Conservation (phyloP, 441 rosid species). For the Pelargonium myrrhifolium region DNA sequence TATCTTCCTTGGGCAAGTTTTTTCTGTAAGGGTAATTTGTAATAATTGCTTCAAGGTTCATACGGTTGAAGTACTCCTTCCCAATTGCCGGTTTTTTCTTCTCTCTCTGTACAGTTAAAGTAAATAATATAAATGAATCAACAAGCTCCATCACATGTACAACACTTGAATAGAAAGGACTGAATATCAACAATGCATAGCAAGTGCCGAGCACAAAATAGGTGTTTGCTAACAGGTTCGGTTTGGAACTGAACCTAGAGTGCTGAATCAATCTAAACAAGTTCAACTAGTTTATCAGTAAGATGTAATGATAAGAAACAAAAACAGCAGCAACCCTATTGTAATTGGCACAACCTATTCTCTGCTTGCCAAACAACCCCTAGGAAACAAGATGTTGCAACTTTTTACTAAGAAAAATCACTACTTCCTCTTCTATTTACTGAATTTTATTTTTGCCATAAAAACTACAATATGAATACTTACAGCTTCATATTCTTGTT, state of each 20-base stretch:
- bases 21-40: slow-evolving; percentile 76
- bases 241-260: background rate
- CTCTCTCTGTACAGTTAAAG: slow-evolving; percentile 63
- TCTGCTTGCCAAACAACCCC: background rate
- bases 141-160: slow-evolving; percentile 11
- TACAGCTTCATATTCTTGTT: slow-evolving; percentile 94
- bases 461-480: slow-evolving; percentile 32
- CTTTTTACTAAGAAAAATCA: background rate
- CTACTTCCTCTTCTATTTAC: background rate
- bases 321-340: background rate
- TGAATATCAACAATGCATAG: background rate
- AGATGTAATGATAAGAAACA: background rate
- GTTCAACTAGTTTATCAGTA: background rate
- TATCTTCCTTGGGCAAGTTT: slow-evolving; percentile 72
- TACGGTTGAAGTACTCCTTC: slow-evolving; percentile 90
- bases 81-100: slow-evolving; percentile 79
- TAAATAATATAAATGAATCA: slow-evolving; percentile 18
- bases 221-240: background rate
- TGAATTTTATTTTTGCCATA: background rate
- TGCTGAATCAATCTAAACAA: background rate
- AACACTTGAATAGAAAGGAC: slow-evolving; percentile 3
- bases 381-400: too few relatives aligned
- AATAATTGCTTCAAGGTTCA: slow-evolving; percentile 90
- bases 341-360: background rate
- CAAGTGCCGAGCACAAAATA: background rate